phyloP scores from a whole-genome alignment of 1,139 yeast species.

The Debaryomyces coudertii region DNA sequence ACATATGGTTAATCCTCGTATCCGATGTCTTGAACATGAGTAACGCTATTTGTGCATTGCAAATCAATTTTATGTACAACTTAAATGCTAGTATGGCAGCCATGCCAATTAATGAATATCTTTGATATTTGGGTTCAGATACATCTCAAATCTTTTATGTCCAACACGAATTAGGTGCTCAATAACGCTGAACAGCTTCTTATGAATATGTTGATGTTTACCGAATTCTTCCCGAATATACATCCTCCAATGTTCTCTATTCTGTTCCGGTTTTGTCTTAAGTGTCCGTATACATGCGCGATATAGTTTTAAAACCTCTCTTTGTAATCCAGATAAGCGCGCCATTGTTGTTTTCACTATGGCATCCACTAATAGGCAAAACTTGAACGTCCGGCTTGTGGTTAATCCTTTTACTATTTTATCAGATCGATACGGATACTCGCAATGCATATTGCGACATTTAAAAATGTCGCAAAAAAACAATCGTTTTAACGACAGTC shows the following conservation, averaged over 20 bases:
- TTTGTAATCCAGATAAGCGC: conserved; percentile 61
- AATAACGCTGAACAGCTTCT: conserved; percentile 82
- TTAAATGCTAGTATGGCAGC: not conserved
- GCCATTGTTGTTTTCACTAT: conserved; percentile 27
- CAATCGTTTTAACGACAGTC: not conserved
- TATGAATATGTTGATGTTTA: conserved; percentile 59
- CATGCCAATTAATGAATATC: conserved; percentile 50
- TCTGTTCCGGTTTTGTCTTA: conserved; percentile 56
- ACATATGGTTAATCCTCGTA: not conserved
- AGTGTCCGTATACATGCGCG: conserved; percentile 59
- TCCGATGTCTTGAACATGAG: not conserved
- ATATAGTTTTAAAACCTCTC: conserved; percentile 65
- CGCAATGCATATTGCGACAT: conserved; percentile 1
- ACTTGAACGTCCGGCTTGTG: not conserved
- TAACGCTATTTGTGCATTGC: not conserved
- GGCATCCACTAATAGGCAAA: not conserved
- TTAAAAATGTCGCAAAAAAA: not conserved
- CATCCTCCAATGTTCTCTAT: conserved; percentile 47
- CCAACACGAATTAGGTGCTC: conserved; percentile 87
- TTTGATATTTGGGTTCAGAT: conserved; percentile 65
- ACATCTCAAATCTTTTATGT: conserved; percentile 69
- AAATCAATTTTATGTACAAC: not conserved
- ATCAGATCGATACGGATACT: not conserved
- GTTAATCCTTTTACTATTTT: not conserved
- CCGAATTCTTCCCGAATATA: conserved; percentile 62